Percentiles rank a stretch among this genome's conserved stretches.
phyloP scores from a whole-genome alignment of 345 rosid species.

The Linum trigynum region DNA sequence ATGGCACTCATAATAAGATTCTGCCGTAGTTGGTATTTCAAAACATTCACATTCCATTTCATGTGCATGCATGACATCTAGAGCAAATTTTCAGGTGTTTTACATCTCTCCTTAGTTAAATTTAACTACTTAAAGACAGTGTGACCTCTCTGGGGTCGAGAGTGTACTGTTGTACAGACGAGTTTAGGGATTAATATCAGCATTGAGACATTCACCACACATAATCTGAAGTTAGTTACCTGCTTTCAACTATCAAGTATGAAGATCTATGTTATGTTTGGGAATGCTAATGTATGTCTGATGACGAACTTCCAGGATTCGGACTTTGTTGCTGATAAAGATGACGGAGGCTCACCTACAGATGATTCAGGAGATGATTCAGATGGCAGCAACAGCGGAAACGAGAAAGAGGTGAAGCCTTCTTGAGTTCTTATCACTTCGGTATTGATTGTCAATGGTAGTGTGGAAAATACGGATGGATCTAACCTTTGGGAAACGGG shows the following conservation, averaged over 20 bases:
- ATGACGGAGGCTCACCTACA: slow-evolving; percentile 88
- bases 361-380: slow-evolving; percentile 92
- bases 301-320: slow-evolving; percentile 45
- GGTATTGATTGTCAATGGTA: background rate
- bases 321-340: slow-evolving; percentile 77
- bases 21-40: background rate
- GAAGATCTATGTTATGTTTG: background rate
- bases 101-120: too few relatives aligned
- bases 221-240: background rate
- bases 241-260: background rate
- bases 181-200: background rate
- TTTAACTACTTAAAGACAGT: too few relatives aligned
- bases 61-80: too few relatives aligned
- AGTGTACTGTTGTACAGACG: background rate
- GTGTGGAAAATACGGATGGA: background rate
- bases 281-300: background rate
- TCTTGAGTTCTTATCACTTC: background rate
- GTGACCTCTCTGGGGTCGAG: too few relatives aligned
- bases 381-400: slow-evolving; percentile 59
- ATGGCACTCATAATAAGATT: background rate
- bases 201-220: background rate
- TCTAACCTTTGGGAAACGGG: background rate
- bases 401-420: slow-evolving; percentile 63
- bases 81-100: too few relatives aligned
- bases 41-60: too few relatives aligned